Conservation (phyloP, 176 grass and related monocot species). For the Oryza meridionalis region DNA sequence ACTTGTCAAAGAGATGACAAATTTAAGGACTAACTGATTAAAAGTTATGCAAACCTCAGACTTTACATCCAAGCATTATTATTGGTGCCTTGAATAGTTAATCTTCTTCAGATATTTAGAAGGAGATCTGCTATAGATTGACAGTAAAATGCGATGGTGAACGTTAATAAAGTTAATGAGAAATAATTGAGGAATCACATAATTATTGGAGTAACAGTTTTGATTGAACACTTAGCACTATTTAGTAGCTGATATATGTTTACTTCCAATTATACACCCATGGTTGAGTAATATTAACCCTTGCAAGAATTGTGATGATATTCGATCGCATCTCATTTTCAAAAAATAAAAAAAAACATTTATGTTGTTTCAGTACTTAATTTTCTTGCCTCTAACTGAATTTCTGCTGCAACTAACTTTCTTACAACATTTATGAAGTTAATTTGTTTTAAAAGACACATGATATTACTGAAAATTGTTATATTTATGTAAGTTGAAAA, state of each 20-base stretch:
- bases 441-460: neutral
- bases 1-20: neutral
- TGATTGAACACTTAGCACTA: neutral
- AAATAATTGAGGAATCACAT: conserved; percentile 4
- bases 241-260: neutral
- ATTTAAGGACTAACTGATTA: neutral
- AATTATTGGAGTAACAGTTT: neutral
- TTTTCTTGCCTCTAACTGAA: neutral
- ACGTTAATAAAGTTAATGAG: neutral
- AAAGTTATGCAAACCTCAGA: neutral
- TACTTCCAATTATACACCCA: neutral
- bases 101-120: neutral
- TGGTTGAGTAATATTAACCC: neutral
- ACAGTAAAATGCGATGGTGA: neutral
- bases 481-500: neutral
- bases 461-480: neutral
- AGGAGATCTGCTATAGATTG: neutral
- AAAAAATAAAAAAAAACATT: neutral
- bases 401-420: neutral
- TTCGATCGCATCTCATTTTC: neutral
- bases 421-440: neutral
- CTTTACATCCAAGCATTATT: neutral
- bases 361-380: no score
- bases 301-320: neutral
- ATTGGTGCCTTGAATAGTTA: neutral